Conservation (phyloP, 495 filamentous ascomycete species). For the Penicillium subrubescens region DNA sequence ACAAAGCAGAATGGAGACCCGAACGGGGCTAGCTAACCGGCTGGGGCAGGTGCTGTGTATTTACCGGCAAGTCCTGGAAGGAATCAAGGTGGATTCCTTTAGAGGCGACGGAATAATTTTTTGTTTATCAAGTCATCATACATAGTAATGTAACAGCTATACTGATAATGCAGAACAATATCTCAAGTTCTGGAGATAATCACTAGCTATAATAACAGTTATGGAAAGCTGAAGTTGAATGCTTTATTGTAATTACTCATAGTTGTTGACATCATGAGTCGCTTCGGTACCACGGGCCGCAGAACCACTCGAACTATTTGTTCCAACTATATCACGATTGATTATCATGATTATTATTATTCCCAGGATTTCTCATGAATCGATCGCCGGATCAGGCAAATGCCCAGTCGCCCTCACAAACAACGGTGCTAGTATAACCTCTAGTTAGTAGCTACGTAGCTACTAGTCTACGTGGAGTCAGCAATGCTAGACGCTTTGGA, state of each 20-base stretch:
- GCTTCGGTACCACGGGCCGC: slow-evolving; percentile 4
- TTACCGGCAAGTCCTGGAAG: background rate
- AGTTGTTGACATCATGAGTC: slow-evolving; percentile 19
- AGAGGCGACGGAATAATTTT: background rate
- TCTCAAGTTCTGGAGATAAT: background rate
- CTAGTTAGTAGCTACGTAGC: background rate
- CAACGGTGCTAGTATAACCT: background rate
- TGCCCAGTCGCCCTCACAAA: no score
- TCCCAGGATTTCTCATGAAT: background rate
- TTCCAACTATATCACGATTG: background rate
- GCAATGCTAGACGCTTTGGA: background rate
- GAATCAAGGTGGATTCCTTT: background rate
- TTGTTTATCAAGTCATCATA: background rate
- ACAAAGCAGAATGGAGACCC: background rate
- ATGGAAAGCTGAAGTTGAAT: background rate
- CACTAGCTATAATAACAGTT: no score
- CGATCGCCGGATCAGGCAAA: slow-evolving; percentile 10
- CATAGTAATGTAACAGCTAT: background rate
- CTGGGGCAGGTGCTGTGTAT: slow-evolving; percentile 6
- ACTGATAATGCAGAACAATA: background rate
- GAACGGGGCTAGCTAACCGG: slow-evolving; percentile 5
- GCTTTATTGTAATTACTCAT: background rate
- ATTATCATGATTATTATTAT: background rate
- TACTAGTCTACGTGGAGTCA: background rate
- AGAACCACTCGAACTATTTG: background rate